Base-by-base conservation (phyloP, 2,329 filamentous ascomycete genomes). In the Colletotrichum spinosum region DNA sequence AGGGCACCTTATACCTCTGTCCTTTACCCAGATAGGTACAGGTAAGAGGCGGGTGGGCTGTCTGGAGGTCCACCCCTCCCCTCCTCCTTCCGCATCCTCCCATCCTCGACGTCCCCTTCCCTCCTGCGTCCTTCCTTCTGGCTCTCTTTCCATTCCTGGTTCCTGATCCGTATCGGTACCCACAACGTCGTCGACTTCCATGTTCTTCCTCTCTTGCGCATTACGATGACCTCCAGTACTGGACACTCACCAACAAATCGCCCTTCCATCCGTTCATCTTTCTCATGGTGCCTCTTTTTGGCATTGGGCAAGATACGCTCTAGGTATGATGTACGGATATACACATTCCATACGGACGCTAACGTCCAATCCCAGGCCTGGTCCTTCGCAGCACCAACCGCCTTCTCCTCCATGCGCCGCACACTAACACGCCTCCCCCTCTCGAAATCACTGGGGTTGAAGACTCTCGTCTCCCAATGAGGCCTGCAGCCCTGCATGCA, bases 381-480 rank as follows among this genome's bases (percentile, higher is more conserved):
- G 59, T 54, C 60, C 53, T 25, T 5, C 25, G 4, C 25, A 25
- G 25, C 25, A 54, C 59, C 44, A 55, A 54, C 45, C 34, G 25
- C 54, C 54, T 52, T 50, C 35, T 51, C 49, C 54, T 25, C 25
- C 48, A 45, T 38, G 25, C 42, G 34, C 42, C 53, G 50, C 13
- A 37, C 60, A 25, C 53, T 34, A 58, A 35, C 37, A 42, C 13
- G 55, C 8, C 51, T 35, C 42, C 46, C 15, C 35, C 25, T 25
- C 25, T 25, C 25, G 25, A 25, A 25, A 25, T 54, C 34, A 60
- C 64, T 55, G 65, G 64, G 12, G 11, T 34, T 54, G 52, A 54
- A 48, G 49, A 55, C 48, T 55, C 17, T 60, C 45, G 60, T 34
- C 51, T 51, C 60, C 64, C 59, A 67, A 67, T 65, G 35, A 55